These are phyloP conservation scores for Aureobasidium sp. DNA, from an alignment of 2,329 filamentous ascomycete species.

Conservation along the genomic window DNA sequence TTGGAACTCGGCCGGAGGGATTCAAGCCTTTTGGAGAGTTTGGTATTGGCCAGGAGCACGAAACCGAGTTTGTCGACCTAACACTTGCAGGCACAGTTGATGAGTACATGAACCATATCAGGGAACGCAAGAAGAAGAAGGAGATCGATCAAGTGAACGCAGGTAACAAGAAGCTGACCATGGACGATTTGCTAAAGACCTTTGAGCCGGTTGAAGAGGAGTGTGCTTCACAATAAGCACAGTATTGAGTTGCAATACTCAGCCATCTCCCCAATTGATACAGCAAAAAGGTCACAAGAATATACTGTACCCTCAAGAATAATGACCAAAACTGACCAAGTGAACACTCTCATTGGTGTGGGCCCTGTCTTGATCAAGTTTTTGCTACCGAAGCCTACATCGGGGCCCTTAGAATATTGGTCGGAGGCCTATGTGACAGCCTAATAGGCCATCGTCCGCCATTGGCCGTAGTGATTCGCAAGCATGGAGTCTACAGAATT, in stretches of 20 bases:
- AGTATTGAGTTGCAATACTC: not conserved
- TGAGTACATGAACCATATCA: slow-evolving; percentile 59
- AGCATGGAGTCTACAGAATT: too few relatives aligned
- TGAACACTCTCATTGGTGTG: too few relatives aligned
- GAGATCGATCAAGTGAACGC: slow-evolving; percentile 49
- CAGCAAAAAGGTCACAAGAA: too few relatives aligned
- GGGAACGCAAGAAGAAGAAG: slow-evolving; percentile 58
- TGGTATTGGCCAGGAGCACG: slow-evolving; percentile 70
- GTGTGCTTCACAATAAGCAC: not conserved
- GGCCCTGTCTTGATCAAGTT: too few relatives aligned
- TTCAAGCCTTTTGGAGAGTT: slow-evolving; percentile 62
- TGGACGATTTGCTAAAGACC: not conserved
- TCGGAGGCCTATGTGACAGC: too few relatives aligned
- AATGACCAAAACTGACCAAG: too few relatives aligned
- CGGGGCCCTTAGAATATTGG: too few relatives aligned
- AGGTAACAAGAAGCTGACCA: slow-evolving; percentile 36
- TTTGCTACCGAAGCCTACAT: too few relatives aligned
- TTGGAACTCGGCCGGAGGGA: slow-evolving; percentile 50
- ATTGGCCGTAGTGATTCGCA: too few relatives aligned
- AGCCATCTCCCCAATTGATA: not conserved
- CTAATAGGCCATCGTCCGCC: too few relatives aligned
- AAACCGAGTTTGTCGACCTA: slow-evolving; percentile 66
- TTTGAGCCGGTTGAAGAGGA: slow-evolving; percentile 1
- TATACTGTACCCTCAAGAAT: too few relatives aligned
- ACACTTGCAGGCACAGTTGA: slow-evolving; percentile 66